These are phyloP conservation scores for Cryphonectria carpinicola DNA, from an alignment of 2,329 filamentous ascomycete species.

Conservation along the genomic window DNA sequence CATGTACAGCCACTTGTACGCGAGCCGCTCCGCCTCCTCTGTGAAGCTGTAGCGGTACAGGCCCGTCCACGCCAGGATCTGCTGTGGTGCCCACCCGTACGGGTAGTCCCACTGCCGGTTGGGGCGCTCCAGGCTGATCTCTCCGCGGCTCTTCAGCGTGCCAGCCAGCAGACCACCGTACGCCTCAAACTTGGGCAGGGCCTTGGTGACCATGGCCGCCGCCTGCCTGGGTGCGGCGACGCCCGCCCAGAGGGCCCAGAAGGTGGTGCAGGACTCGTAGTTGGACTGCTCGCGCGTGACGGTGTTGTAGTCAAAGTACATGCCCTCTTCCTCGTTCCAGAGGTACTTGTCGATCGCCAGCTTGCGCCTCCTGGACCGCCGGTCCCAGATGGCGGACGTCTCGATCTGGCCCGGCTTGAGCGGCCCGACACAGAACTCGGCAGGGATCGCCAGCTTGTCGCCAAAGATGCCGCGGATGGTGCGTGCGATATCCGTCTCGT, in stretches of 20 bases:
- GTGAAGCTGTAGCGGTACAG: conserved; percentile 89
- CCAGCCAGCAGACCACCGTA: conserved; percentile 87
- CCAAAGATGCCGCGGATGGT: conserved; percentile 83
- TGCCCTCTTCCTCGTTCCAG: conserved; percentile 89
- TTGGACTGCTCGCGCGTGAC: conserved; percentile 76
- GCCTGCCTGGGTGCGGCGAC: conserved; percentile 85
- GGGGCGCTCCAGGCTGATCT: conserved; percentile 77
- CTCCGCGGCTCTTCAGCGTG: conserved; percentile 85
- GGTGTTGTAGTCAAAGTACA: conserved; percentile 98
- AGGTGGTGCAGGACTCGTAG: conserved; percentile 91
- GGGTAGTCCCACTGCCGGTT: conserved; percentile 99
- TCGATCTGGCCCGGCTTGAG: conserved; percentile 72
- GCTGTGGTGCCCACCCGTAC: conserved; percentile 97
- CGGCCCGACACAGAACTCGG: conserved; percentile 75
- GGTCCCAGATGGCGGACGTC: conserved; percentile 87
- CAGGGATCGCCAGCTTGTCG: conserved; percentile 80
- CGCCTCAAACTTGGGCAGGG: conserved; percentile 84
- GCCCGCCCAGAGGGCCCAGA: conserved; percentile 98
- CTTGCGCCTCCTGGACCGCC: conserved; percentile 82
- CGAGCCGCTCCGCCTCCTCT: conserved; percentile 84
- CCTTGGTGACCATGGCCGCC: conserved; percentile 77
- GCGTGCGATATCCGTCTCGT: conserved; percentile 89
- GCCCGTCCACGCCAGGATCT: conserved; percentile 97
- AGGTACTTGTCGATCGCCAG: conserved; percentile 87
- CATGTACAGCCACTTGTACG: conserved; percentile 98